phyloP scores from a whole-genome alignment of 257 asterid genomes.

The Perilla frutescens region DNA sequence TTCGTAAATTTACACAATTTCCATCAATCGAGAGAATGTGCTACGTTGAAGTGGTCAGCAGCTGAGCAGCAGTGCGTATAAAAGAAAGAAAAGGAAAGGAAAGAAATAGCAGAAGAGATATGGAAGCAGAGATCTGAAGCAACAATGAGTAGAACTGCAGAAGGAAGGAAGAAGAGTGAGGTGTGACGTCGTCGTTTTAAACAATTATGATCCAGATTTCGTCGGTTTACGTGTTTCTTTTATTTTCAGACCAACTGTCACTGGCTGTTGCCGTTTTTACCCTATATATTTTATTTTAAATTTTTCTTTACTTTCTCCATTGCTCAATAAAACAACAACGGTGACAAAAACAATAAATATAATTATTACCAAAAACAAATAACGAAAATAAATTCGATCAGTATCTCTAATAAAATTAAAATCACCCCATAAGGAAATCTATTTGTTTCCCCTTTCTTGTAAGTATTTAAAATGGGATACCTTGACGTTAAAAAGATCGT shows the following conservation, averaged over 20 bases:
- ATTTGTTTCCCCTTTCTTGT: background rate
- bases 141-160: background rate
- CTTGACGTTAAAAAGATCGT: background rate
- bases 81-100: no score
- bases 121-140: no score
- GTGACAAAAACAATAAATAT: no score
- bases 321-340: no score
- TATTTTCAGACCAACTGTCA: slow-evolving; percentile 43
- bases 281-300: background rate
- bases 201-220: slow-evolving; percentile 40
- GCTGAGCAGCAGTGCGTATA: no score
- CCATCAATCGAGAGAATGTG: slow-evolving; percentile 39
- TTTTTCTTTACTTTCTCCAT: background rate
- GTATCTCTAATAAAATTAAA: no score
- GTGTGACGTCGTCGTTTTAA: slow-evolving; percentile 62
- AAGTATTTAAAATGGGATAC: no score
- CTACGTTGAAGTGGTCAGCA: slow-evolving; percentile 14
- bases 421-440: background rate
- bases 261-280: slow-evolving; percentile 42
- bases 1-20: slow-evolving; percentile 37
- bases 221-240: slow-evolving; percentile 36
- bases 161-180: slow-evolving; percentile 26
- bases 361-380: no score
- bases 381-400: no score
- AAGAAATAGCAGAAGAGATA: no score